phyloP scores from a whole-genome alignment of 768 basidiomycete species.

The Trametes coccinea region DNA sequence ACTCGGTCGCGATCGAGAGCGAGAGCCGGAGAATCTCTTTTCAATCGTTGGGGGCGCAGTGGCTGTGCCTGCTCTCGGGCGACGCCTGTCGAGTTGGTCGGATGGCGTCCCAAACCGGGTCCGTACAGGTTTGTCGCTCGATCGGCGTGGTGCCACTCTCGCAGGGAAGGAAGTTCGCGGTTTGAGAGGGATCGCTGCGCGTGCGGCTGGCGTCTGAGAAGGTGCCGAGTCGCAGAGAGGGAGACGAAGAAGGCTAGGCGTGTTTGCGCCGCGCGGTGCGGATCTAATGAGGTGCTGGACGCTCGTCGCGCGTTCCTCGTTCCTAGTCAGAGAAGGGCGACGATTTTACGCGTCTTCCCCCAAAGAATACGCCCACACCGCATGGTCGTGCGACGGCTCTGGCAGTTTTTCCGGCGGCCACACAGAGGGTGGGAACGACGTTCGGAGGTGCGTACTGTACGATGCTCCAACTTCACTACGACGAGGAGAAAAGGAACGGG shows the following conservation, averaged over 20 bases:
- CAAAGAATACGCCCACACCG: background rate
- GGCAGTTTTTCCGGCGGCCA: slow-evolving; percentile 1
- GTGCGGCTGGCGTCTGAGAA: background rate
- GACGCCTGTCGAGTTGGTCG: background rate
- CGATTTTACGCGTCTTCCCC: background rate
- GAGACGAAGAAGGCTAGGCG: background rate
- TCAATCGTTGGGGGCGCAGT: slow-evolving; percentile 5
- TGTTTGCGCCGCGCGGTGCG: slow-evolving; percentile 1
- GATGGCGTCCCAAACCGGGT: too few relatives aligned
- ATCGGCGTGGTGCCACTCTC: background rate
- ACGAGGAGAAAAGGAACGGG: background rate
- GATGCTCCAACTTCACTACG: too few relatives aligned
- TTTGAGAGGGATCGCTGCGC: background rate
- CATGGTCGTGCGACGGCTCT: slow-evolving; percentile 11
- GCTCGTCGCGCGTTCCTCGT: too few relatives aligned
- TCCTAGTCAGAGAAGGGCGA: background rate
- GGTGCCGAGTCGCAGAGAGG: background rate
- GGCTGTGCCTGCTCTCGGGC: slow-evolving; percentile 4
- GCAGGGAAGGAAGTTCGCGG: too few relatives aligned
- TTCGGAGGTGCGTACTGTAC: background rate
- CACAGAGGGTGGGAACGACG: background rate
- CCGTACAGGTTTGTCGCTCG: too few relatives aligned
- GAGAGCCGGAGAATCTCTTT: background rate
- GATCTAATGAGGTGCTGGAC: slow-evolving; percentile 3
- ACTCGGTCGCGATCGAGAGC: background rate